phyloP scores from a whole-genome alignment of 306 rosid species.

The Quercus ilex region DNA sequence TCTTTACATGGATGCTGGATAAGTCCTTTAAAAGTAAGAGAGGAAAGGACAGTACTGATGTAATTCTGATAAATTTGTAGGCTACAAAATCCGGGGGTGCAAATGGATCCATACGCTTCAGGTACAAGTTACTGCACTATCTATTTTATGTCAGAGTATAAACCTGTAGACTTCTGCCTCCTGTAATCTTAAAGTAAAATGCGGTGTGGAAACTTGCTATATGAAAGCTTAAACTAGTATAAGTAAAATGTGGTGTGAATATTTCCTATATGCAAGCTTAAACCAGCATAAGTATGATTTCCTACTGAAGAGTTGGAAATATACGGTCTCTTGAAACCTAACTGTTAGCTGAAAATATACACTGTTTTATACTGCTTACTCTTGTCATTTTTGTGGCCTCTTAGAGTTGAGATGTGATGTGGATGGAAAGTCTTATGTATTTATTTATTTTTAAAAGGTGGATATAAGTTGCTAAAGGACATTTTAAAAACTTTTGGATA shows the following conservation, averaged over 20 bases:
- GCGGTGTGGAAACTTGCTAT: not conserved
- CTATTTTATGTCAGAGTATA: not conserved
- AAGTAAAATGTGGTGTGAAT: not conserved
- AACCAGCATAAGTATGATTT: not conserved
- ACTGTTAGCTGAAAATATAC: not conserved
- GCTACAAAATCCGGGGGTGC: constrained; percentile 96
- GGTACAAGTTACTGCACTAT: constrained; percentile 43
- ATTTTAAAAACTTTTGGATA: constrained; percentile 1
- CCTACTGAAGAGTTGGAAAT: not conserved
- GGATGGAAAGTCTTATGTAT: not conserved
- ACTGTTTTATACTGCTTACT: not conserved
- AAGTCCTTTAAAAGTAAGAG: not conserved
- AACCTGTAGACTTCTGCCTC: not conserved
- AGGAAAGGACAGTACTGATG: constrained; percentile 26
- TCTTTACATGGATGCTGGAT: not conserved
- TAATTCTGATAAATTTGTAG: constrained; percentile 53
- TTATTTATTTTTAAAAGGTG: not conserved
- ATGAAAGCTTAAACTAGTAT: not conserved
- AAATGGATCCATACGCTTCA: constrained; percentile 88
- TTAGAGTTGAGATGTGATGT: not conserved
- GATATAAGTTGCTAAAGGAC: not conserved
- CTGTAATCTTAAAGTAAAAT: not conserved
- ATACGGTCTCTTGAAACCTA: not conserved
- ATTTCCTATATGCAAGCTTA: not conserved
- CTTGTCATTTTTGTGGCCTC: not conserved